Conservation (phyloP, 306 rosid genomes). For the Trifolium pratense region DNA sequence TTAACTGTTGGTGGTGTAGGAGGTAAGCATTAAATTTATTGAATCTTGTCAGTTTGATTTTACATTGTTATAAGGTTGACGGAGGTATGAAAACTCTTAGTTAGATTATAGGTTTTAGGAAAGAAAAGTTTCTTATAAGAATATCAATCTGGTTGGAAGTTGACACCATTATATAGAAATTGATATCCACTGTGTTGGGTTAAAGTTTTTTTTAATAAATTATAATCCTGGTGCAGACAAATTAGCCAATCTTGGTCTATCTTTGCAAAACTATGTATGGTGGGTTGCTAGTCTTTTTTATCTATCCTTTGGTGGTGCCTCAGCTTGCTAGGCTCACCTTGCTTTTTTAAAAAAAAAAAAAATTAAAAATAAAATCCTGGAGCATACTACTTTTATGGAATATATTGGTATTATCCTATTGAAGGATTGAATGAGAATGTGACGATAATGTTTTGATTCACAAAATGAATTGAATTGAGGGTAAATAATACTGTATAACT, state of each 20-base stretch:
- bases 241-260: too few species aligned
- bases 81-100: conserved; percentile 18
- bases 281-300: too few species aligned
- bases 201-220: background rate
- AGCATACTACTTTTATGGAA: background rate
- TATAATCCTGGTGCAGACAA: background rate
- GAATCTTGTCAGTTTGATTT: conserved; percentile 17
- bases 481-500: conserved; percentile 24
- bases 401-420: conserved; percentile 1
- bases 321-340: too few species aligned
- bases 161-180: conserved; percentile 21
- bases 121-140: conserved; percentile 2
- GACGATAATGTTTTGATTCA: conserved; percentile 14
- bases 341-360: too few species aligned
- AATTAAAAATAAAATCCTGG: too few species aligned
- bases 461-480: conserved; percentile 5
- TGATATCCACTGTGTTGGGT: conserved; percentile 15
- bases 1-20: conserved; percentile 95
- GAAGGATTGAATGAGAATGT: conserved; percentile 26
- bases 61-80: conserved; percentile 5
- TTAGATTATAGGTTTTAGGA: conserved; percentile 1
- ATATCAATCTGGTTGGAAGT: conserved; percentile 13
- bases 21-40: conserved; percentile 55
- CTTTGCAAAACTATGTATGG: too few species aligned
- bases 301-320: too few species aligned